These are phyloP conservation scores for Colletotrichum cuscutae DNA, from an alignment of 2,329 filamentous ascomycete species.

Conservation along the genomic window DNA sequence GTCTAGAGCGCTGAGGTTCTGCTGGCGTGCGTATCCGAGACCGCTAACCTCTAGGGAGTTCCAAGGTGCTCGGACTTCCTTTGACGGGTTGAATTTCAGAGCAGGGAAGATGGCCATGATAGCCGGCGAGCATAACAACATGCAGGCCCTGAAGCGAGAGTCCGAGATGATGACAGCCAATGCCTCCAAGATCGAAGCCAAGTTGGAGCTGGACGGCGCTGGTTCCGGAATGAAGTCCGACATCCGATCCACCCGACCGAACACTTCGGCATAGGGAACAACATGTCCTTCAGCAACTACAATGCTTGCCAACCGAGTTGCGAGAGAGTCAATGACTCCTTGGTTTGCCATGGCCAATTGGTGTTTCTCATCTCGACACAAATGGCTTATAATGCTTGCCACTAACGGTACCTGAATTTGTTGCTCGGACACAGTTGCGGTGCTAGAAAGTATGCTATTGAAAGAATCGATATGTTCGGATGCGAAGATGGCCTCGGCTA, in stretches of 20 bases:
- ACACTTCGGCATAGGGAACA: constrained; percentile 70
- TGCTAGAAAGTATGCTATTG: constrained; percentile 71
- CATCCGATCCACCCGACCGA: constrained; percentile 64
- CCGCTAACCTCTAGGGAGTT: constrained; percentile 64
- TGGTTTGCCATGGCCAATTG: constrained; percentile 77
- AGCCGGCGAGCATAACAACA: constrained; percentile 74
- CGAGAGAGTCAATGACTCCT: constrained; percentile 82
- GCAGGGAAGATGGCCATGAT: constrained; percentile 76
- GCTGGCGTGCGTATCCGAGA: constrained; percentile 56
- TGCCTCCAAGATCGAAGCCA: constrained; percentile 80
- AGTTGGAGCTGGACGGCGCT: constrained; percentile 66
- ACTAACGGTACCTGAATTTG: constrained; percentile 73
- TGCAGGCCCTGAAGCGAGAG: constrained; percentile 81
- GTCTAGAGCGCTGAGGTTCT: constrained; percentile 69
- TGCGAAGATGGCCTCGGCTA: constrained; percentile 73
- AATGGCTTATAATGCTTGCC: constrained; percentile 62
- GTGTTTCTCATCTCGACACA: constrained; percentile 77
- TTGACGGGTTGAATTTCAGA: constrained; percentile 61
- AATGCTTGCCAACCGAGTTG: constrained; percentile 77
- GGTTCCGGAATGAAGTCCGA: constrained; percentile 69
- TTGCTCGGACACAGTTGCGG: constrained; percentile 59
- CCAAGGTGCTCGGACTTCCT: constrained; percentile 61
- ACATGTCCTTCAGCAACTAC: constrained; percentile 75
- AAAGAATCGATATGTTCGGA: constrained; percentile 29
- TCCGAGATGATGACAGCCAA: constrained; percentile 80